Evolutionary conservation across 306 rosid genomes (phyloP).

Genomic region (Glycine tomentella): DNA sequence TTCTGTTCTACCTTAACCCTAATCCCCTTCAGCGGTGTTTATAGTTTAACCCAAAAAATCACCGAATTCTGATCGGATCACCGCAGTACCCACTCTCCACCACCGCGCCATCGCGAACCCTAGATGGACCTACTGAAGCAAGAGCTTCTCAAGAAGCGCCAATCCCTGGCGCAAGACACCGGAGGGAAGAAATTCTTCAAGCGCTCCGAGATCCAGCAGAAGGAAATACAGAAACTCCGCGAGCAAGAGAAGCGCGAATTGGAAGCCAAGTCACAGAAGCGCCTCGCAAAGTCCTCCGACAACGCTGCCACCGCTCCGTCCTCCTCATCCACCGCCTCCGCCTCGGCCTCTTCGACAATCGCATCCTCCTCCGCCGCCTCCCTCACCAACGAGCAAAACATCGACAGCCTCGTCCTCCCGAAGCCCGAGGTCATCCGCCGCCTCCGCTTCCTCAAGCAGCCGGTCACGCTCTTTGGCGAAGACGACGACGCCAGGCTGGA

Average conservation of each 20-base stretch:
- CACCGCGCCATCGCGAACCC: conserved; percentile 31
- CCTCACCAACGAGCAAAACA: conserved; percentile 74
- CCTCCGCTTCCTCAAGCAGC: conserved; percentile 89
- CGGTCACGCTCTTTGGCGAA: conserved; percentile 92
- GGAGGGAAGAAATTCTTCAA: conserved; percentile 90
- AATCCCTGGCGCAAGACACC: conserved; percentile 68
- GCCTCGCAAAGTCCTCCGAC: conserved; percentile 58
- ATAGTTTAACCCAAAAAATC: no score
- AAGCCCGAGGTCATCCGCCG: conserved; percentile 88
- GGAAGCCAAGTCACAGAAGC: conserved; percentile 77
- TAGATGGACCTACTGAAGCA: conserved; percentile 87
- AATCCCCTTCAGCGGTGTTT: no score
- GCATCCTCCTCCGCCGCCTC: conserved; percentile 54
- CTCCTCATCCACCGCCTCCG: conserved; percentile 46
- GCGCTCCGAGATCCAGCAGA: conserved; percentile 93
- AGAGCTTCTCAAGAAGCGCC: conserved; percentile 85
- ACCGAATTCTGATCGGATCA: no score
- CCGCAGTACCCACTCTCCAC: no score
- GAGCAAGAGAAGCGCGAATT: conserved; percentile 89
- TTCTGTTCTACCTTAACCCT: neutral
- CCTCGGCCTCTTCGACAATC: conserved; percentile 39
- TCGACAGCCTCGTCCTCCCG: conserved; percentile 86
- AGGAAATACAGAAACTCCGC: conserved; percentile 82
- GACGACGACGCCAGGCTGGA: conserved; percentile 88
- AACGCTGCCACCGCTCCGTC: conserved; percentile 46